phyloP scores from a whole-genome alignment of 768 basidiomycete genomes.

The Phlebiopsis gigantea region DNA sequence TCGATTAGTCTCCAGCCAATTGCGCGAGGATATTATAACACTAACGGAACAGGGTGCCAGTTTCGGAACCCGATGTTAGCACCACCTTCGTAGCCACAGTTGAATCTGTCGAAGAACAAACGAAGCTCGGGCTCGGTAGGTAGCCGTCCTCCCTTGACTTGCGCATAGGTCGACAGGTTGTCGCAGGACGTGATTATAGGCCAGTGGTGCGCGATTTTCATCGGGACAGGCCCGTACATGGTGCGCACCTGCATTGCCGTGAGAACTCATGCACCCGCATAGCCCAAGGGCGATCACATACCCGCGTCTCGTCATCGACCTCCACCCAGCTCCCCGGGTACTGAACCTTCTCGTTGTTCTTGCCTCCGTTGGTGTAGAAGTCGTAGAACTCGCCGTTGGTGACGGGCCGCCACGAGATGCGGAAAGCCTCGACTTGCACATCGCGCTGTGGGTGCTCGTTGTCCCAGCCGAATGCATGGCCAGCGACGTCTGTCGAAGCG shows the following conservation, averaged over 20 bases:
- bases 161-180: constrained; percentile 75
- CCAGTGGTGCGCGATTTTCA: constrained; percentile 79
- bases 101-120: constrained; percentile 70
- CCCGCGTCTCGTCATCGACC: constrained; percentile 43
- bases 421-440: constrained; percentile 63
- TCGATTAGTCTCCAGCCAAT: neutral
- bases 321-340: constrained; percentile 75
- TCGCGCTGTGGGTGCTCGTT: constrained; percentile 74
- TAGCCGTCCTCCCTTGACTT: constrained; percentile 84
- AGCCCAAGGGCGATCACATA: constrained; percentile 21
- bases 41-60: constrained; percentile 92
- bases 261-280: neutral
- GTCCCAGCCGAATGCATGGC: constrained; percentile 90
- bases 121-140: constrained; percentile 88
- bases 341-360: constrained; percentile 39
- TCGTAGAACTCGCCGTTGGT: constrained; percentile 83
- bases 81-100: constrained; percentile 69
- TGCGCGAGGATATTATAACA: constrained; percentile 12
- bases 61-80: constrained; percentile 85
- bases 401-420: constrained; percentile 79
- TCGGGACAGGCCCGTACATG: constrained; percentile 76
- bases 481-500: constrained; percentile 33
- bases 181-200: constrained; percentile 78
- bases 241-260: constrained; percentile 59
- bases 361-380: constrained; percentile 39